Percentiles rank a stretch among this genome's conserved stretches.
Evolutionary conservation across 176 grass and related monocot genomes (phyloP).

Genomic region (Neostapfia colusana): DNA sequence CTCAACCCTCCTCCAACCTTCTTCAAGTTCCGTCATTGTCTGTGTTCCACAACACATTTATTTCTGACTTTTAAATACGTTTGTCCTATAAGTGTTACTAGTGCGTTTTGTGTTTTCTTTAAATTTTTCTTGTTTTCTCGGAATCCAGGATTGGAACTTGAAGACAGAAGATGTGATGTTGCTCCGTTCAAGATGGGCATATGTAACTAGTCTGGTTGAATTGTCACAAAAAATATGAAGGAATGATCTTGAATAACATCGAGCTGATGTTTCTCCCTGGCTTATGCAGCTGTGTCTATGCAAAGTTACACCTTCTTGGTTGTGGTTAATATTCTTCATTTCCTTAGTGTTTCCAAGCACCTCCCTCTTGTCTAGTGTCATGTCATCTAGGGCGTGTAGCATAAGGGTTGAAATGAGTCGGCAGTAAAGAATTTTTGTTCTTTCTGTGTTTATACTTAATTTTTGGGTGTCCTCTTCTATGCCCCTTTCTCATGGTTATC

Average conservation of each 20-base stretch:
- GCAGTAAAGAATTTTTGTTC: slow-evolving; percentile 51
- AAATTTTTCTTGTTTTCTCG: neutral
- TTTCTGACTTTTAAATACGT: neutral
- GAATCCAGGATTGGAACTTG: slow-evolving; percentile 29
- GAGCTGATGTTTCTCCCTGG: slow-evolving; percentile 50
- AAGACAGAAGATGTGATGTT: slow-evolving; percentile 26
- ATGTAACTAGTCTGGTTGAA: slow-evolving; percentile 43
- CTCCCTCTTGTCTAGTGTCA: slow-evolving; percentile 32
- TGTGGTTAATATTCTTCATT: slow-evolving; percentile 50
- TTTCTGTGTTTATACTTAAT: slow-evolving; percentile 37
- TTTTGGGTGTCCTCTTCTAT: slow-evolving; percentile 1
- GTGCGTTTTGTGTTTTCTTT: neutral
- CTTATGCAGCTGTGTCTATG: slow-evolving; percentile 19
- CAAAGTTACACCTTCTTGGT: slow-evolving; percentile 47
- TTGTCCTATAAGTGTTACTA: neutral
- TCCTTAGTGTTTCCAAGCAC: slow-evolving; percentile 11
- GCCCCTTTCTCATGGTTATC: slow-evolving; percentile 24
- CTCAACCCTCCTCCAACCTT: too few species aligned
- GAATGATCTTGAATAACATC: slow-evolving; percentile 41
- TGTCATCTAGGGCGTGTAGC: slow-evolving; percentile 54
- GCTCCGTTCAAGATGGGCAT: slow-evolving; percentile 34
- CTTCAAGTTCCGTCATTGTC: too few species aligned
- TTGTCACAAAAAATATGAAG: slow-evolving; percentile 31
- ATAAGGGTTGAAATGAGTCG: slow-evolving; percentile 47
- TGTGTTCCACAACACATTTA: neutral